A percentile compares a stretch with the other conserved stretches of the same genome.
Conservation (phyloP, 208 protist species). For the Wallacemonas rigidus region DNA sequence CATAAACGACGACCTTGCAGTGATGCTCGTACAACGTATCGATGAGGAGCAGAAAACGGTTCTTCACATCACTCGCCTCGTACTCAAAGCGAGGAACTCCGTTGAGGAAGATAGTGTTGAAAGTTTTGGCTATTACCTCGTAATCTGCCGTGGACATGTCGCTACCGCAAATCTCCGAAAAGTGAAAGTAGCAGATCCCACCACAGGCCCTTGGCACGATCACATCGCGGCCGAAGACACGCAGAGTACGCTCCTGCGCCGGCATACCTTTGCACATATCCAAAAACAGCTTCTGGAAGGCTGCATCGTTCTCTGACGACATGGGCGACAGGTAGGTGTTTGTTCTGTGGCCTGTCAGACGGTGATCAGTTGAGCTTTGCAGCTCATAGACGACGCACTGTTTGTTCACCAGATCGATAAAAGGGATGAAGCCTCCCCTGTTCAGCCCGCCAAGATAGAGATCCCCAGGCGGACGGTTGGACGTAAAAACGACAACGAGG, state of each 20-base stretch:
- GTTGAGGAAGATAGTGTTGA: conserved; percentile 90
- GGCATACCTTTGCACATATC: conserved; percentile 88
- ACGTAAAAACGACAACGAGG: conserved; percentile 93
- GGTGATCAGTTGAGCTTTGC: conserved; percentile 91
- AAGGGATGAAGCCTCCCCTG: conserved; percentile 93
- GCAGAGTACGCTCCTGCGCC: conserved; percentile 36
- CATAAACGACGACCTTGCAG: conserved; percentile 81
- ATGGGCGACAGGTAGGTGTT: conserved; percentile 77
- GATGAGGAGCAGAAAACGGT: conserved; percentile 88
- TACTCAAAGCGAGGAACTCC: conserved; percentile 80
- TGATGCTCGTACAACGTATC: conserved; percentile 88
- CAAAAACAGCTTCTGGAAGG: conserved; percentile 78
- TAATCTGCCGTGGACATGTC: conserved; percentile 84
- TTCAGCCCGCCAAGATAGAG: conserved; percentile 95
- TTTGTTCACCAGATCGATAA: conserved; percentile 92
- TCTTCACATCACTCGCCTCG: conserved; percentile 77
- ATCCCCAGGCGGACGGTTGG: conserved; percentile 84
- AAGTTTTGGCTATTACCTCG: conserved; percentile 81
- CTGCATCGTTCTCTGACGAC: conserved; percentile 51
- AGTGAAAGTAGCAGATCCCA: conserved; percentile 84
- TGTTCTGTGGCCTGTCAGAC: conserved; percentile 71
- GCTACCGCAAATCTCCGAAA: conserved; percentile 75
- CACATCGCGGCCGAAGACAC: conserved; percentile 86
- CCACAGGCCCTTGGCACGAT: conserved; percentile 57
- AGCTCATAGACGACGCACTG: conserved; percentile 90